Percentiles rank a stretch among this genome's conserved stretches.
These are phyloP conservation scores for Fraxinus greggii DNA, from an alignment of 305 asterid species.

Conservation along the genomic window DNA sequence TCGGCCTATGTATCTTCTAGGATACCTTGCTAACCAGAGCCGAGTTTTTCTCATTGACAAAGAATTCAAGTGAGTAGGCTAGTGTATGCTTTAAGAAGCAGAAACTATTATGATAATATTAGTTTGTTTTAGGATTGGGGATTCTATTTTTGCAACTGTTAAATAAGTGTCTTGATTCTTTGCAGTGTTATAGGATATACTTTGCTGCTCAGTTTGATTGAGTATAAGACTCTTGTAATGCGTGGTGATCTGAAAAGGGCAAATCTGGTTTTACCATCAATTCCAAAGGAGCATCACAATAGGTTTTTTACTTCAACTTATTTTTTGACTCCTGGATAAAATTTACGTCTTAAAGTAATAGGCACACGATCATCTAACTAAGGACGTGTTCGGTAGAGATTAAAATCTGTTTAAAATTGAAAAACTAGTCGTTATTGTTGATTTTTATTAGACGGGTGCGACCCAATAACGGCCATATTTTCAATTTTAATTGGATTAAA, in stretches of 20 bases:
- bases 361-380: background rate
- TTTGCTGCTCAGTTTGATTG: conserved; percentile 86
- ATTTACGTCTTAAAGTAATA: background rate
- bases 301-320: conserved; percentile 42
- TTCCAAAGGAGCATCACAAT: conserved; percentile 90
- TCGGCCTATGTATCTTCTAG: conserved; percentile 97
- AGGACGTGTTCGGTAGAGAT: no score
- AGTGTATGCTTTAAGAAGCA: conserved; percentile 10
- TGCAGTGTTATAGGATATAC: conserved; percentile 89
- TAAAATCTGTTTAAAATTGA: no score
- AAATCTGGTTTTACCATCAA: conserved; percentile 75
- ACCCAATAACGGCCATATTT: no score
- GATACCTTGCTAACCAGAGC: conserved; percentile 92
- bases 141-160: conserved; percentile 3
- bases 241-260: conserved; percentile 97
- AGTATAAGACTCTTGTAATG: conserved; percentile 97
- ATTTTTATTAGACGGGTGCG: no score
- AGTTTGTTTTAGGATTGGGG: conserved; percentile 7
- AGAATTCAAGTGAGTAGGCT: conserved; percentile 87
- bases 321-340: conserved; percentile 3
- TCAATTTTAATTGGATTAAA: no score
- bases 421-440: no score
- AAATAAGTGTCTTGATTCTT: conserved; percentile 19
- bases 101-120: conserved; percentile 9
- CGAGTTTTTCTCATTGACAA: conserved; percentile 88